Base-by-base conservation (phyloP, 2,329 filamentous ascomycete species). In the Hirsutella thompsonii region DNA sequence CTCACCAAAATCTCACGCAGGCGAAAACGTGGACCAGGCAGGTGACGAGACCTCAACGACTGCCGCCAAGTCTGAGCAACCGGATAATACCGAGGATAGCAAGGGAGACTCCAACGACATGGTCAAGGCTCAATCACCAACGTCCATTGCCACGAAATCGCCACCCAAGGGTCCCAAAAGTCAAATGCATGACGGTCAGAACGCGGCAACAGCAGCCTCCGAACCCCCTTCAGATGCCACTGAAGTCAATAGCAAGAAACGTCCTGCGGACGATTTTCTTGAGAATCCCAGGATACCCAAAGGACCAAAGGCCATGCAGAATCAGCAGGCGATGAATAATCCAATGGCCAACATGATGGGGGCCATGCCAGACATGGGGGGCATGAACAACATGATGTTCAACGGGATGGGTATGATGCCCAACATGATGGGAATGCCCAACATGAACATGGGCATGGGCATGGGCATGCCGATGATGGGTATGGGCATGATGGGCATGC, bases 261-360 rank as follows among this genome's bases (percentile, higher is more conserved):
- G 92, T 19, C 74, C 83, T 10, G 87, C 88, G 13, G 86, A 90
- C 29, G 81, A 88, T 40, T 70, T 70, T 26, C 63, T 73, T 6
- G 76, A 79, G 50, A 79, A 81, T 49, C 73, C 74, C 33, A 75
- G 74, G 54, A 74, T 80, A 33, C 74, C 77, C 36, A 81, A 80
- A 51, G 77, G 69, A 0, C 78, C 77, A 2, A 78, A 77, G 55
- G 76, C 72, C 30, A 82, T 79, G 77, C 74, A 72, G 50, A 70
- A 61, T 55, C 70, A 70, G 38, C 68, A 70, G 42, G 62, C 59
- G 54, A 67, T 67, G 52, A 63, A 59, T 11, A 26, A 26, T 41
- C 57, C 56, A 38, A 57, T 61, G 60, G 63, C 65, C 50, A 59
- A 59, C 40, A 72, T 72, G 61, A 70, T 71, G 62, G 54, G 54